A percentile compares a stretch with the other conserved stretches of the same genome.
Conservation (phyloP, 1,284 basidiomycete species). For the Boletus austroedulis region DNA sequence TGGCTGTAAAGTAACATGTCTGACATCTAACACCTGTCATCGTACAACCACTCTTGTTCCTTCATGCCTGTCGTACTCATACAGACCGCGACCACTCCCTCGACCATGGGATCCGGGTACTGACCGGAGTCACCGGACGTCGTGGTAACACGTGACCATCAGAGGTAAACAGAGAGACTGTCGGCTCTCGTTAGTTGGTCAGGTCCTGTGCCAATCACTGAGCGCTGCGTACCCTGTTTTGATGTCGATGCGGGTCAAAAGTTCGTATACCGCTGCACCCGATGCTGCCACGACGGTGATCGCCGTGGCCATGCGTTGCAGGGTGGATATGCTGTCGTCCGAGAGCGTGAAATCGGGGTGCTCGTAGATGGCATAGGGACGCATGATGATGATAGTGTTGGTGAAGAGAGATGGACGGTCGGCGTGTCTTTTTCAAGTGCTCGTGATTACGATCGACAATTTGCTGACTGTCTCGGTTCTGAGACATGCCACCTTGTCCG, state of each 20-base stretch:
- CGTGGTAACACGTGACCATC: slow-evolving; percentile 1
- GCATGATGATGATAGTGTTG: slow-evolving; percentile 42
- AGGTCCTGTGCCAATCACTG: background rate
- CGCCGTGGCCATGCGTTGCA: slow-evolving; percentile 28
- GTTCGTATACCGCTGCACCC: slow-evolving; percentile 32
- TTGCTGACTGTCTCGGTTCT: too few species aligned
- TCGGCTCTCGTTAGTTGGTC: background rate
- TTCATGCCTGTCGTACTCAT: too few species aligned
- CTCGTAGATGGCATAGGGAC: slow-evolving; percentile 46
- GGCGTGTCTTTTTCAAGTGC: slow-evolving; percentile 6
- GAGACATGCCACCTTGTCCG: too few species aligned
- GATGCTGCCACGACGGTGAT: slow-evolving; percentile 33
- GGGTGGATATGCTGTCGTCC: slow-evolving; percentile 21
- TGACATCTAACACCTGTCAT: background rate
- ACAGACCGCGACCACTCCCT: too few species aligned
- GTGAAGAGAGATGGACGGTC: background rate
- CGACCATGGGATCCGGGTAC: background rate
- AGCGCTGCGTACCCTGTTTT: slow-evolving; percentile 18
- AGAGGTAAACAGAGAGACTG: slow-evolving; percentile 18
- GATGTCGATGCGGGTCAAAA: slow-evolving; percentile 18
- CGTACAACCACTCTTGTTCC: background rate
- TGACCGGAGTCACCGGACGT: background rate
- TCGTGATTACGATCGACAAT: too few species aligned
- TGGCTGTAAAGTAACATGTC: slow-evolving; percentile 9
- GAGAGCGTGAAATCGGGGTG: slow-evolving; percentile 47